A percentile compares a stretch with the other conserved stretches of the same genome.
phyloP scores from a whole-genome alignment of 306 rosid species.

The Castanea crenata region DNA sequence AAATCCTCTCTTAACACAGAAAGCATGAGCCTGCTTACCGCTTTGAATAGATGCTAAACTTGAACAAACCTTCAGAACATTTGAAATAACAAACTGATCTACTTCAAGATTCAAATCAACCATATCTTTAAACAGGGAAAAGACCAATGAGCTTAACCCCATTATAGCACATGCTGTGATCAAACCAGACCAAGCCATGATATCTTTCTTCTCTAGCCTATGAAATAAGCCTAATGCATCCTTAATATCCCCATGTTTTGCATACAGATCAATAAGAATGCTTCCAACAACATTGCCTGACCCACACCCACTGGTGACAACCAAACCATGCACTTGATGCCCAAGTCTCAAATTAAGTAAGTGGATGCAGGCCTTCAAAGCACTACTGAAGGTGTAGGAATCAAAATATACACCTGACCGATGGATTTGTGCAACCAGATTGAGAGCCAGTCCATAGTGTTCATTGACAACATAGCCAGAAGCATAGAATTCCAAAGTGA shows the following conservation, averaged over 20 bases:
- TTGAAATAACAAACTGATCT: slow-evolving; percentile 73
- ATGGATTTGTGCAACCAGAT: slow-evolving; percentile 48
- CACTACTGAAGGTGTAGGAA: slow-evolving; percentile 62
- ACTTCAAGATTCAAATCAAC: slow-evolving; percentile 45
- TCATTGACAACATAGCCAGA: slow-evolving; percentile 63
- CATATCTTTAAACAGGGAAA: slow-evolving; percentile 64
- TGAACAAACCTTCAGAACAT: slow-evolving; percentile 63
- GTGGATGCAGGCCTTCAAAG: slow-evolving; percentile 67
- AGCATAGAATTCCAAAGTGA: slow-evolving; percentile 79
- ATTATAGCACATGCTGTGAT: slow-evolving; percentile 67
- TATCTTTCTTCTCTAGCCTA: slow-evolving; percentile 64
- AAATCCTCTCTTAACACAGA: slow-evolving; percentile 68
- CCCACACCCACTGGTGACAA: slow-evolving; percentile 57
- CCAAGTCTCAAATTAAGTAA: slow-evolving; percentile 46
- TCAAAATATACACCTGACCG: slow-evolving; percentile 50
- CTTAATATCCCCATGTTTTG: slow-evolving; percentile 48
- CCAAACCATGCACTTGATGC: slow-evolving; percentile 76
- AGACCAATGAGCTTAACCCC: slow-evolving; percentile 49
- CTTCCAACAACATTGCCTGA: slow-evolving; percentile 72
- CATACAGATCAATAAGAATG: slow-evolving; percentile 63
- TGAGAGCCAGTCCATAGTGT: slow-evolving; percentile 45
- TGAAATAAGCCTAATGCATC: slow-evolving; percentile 57
- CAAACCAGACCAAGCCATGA: slow-evolving; percentile 81
- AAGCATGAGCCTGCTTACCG: slow-evolving; percentile 78
- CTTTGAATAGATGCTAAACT: slow-evolving; percentile 57